These are phyloP conservation scores for Pyrenula massariospora DNA, from an alignment of 495 filamentous ascomycete genomes.

Conservation along the genomic window DNA sequence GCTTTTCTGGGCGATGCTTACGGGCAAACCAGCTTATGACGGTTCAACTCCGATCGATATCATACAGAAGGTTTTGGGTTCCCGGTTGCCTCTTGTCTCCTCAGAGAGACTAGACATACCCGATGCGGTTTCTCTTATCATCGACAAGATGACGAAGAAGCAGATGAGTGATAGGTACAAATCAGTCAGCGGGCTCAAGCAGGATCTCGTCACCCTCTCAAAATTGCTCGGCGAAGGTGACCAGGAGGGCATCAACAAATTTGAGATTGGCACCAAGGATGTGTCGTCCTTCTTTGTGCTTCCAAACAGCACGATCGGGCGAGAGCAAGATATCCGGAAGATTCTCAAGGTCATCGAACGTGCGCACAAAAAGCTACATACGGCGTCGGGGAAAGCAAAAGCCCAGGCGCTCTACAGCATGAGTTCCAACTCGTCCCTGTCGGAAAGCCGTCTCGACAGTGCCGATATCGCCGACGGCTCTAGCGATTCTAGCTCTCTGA, in stretches of 20 bases:
- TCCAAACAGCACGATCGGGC: slow-evolving; percentile 67
- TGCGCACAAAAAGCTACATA: slow-evolving; percentile 49
- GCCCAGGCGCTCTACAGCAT: slow-evolving; percentile 28
- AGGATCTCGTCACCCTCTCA: slow-evolving; percentile 60
- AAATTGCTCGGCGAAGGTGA: slow-evolving; percentile 67
- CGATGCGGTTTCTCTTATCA: slow-evolving; percentile 64
- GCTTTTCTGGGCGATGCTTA: slow-evolving; percentile 75
- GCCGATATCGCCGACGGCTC: slow-evolving; percentile 34
- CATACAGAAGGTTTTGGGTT: slow-evolving; percentile 71
- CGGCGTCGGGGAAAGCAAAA: slow-evolving; percentile 29
- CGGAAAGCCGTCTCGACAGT: slow-evolving; percentile 42
- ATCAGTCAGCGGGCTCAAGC: slow-evolving; percentile 66
- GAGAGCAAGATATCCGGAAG: slow-evolving; percentile 54
- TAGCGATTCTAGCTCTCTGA: slow-evolving; percentile 43
- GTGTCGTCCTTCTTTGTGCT: slow-evolving; percentile 80
- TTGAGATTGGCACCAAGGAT: slow-evolving; percentile 61
- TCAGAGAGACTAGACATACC: slow-evolving; percentile 67
- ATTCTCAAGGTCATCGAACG: slow-evolving; percentile 64
- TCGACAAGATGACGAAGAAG: slow-evolving; percentile 84
- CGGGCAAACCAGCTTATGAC: slow-evolving; percentile 64
- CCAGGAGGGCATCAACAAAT: slow-evolving; percentile 51
- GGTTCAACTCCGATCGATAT: slow-evolving; percentile 73
- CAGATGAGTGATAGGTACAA: slow-evolving; percentile 74
- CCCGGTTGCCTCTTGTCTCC: slow-evolving; percentile 62
- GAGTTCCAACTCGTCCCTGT: slow-evolving; percentile 45